Conservation (phyloP, 2,329 filamentous ascomycete genomes). For the Fusarium tricinctum region DNA sequence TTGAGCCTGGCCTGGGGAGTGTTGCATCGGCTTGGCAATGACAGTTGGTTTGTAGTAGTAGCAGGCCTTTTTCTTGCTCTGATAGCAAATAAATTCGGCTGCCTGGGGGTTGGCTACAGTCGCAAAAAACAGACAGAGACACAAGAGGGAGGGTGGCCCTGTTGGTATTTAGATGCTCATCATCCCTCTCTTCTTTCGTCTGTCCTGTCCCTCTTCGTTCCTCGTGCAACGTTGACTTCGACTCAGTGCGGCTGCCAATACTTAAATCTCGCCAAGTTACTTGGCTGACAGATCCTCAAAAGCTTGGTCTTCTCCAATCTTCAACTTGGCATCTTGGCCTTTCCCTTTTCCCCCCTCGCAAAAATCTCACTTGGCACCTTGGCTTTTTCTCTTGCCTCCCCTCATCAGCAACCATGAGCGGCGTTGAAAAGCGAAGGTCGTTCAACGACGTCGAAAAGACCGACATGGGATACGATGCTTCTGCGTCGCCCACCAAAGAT, state of each 20-base stretch:
- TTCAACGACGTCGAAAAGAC: constrained; percentile 48
- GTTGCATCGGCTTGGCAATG: constrained; percentile 28
- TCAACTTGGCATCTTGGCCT: constrained; percentile 32
- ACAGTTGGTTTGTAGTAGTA: not conserved
- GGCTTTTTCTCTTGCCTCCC: not conserved
- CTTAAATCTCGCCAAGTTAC: constrained; percentile 23
- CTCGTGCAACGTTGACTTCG: constrained; percentile 31
- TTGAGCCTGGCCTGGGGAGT: constrained; percentile 41
- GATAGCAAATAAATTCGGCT: constrained; percentile 9
- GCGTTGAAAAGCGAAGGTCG: constrained; percentile 24
- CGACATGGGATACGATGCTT: constrained; percentile 43
- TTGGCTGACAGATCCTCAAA: constrained; percentile 12
- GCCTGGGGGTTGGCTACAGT: not conserved
- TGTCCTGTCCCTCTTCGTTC: not conserved
- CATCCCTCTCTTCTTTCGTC: not conserved
- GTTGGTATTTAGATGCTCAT: constrained; percentile 29
- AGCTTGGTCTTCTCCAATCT: constrained; percentile 21
- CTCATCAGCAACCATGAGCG: constrained; percentile 18
- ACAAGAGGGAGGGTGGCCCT: constrained; percentile 2
- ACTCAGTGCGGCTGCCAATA: not conserved
- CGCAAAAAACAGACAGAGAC: not conserved
- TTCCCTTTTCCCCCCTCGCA: not conserved
- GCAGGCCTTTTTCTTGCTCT: not conserved
- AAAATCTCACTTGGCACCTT: constrained; percentile 25
- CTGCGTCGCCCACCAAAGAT: constrained; percentile 24